Conservation (phyloP, 2,329 filamentous ascomycete species). For the Talaromyces sp. region DNA sequence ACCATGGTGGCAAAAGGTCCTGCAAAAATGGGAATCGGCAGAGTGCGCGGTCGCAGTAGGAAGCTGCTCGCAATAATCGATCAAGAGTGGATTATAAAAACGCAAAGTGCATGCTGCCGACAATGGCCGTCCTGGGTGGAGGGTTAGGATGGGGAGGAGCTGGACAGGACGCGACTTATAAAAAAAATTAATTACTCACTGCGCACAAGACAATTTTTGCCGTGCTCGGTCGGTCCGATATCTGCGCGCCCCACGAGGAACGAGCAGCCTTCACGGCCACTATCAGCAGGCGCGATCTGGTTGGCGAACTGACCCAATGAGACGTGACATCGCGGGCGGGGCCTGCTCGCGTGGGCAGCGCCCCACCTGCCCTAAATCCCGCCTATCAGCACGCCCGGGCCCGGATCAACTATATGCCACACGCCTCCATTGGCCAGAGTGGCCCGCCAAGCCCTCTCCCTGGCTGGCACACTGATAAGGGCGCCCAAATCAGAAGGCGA, state of each 20-base stretch:
- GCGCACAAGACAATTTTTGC: neutral
- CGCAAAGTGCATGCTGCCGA: neutral
- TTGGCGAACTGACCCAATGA: neutral
- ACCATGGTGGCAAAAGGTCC: neutral
- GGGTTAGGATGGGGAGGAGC: neutral
- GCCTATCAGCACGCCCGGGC: neutral
- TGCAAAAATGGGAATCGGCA: neutral
- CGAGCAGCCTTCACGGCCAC: neutral
- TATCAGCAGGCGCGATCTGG: neutral
- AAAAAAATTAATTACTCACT: neutral
- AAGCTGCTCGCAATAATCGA: too few relatives aligned
- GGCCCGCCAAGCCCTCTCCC: neutral
- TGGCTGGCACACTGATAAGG: neutral
- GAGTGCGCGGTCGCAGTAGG: neutral
- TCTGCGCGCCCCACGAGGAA: neutral
- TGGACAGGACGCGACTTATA: neutral
- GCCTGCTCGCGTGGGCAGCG: neutral
- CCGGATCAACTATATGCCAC: neutral
- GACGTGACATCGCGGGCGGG: neutral
- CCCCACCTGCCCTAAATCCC: neutral
- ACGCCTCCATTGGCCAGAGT: neutral
- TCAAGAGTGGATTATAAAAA: neutral
- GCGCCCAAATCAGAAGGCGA: neutral
- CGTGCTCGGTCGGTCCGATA: neutral
- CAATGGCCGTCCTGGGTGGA: neutral